Percentiles rank a stretch among this genome's conserved stretches.
Conservation (phyloP, 805 yeast species). For the Scheffersomyces coipomensis region DNA sequence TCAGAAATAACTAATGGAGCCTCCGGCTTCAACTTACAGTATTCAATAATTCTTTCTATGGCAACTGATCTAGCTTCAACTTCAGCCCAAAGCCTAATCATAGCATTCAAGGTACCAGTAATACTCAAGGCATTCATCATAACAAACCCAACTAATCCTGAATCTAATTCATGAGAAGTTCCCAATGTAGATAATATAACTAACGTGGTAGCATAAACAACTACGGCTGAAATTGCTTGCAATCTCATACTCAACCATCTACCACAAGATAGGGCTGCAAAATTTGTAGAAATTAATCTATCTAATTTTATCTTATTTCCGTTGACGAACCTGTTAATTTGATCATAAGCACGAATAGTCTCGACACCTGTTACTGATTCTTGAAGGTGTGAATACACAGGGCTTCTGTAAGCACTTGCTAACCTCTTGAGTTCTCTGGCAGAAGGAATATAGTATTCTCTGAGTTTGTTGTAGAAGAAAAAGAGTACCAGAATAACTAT, state of each 20-base stretch:
- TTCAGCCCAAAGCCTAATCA: slow-evolving; percentile 33
- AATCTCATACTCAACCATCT: slow-evolving; percentile 39
- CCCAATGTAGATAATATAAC: slow-evolving; percentile 22
- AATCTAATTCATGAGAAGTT: slow-evolving; percentile 19
- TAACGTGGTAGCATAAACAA: slow-evolving; percentile 25
- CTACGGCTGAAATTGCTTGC: slow-evolving; percentile 31
- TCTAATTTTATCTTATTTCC: slow-evolving; percentile 21
- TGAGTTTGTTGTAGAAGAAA: slow-evolving; percentile 25
- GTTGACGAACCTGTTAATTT: slow-evolving; percentile 23
- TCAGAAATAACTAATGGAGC: slow-evolving; percentile 40
- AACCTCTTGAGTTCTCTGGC: slow-evolving; percentile 33
- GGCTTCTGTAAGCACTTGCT: slow-evolving; percentile 27
- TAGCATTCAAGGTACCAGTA: slow-evolving; percentile 26
- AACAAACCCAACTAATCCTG: slow-evolving; percentile 37
- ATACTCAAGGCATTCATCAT: slow-evolving; percentile 33
- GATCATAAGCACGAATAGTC: slow-evolving; percentile 30
- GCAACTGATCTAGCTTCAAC: slow-evolving; percentile 31
- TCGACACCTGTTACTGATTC: slow-evolving; percentile 36
- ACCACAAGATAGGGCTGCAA: slow-evolving; percentile 19
- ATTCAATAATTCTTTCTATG: slow-evolving; percentile 37
- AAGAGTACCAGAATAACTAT: slow-evolving; percentile 22
- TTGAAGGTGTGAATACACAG: slow-evolving; percentile 33
- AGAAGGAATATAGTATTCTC: slow-evolving; percentile 30
- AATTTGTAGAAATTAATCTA: slow-evolving; percentile 16
- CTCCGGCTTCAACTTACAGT: slow-evolving; percentile 37